phyloP scores from a whole-genome alignment of 306 rosid genomes.

The Potentilla sterilis region DNA sequence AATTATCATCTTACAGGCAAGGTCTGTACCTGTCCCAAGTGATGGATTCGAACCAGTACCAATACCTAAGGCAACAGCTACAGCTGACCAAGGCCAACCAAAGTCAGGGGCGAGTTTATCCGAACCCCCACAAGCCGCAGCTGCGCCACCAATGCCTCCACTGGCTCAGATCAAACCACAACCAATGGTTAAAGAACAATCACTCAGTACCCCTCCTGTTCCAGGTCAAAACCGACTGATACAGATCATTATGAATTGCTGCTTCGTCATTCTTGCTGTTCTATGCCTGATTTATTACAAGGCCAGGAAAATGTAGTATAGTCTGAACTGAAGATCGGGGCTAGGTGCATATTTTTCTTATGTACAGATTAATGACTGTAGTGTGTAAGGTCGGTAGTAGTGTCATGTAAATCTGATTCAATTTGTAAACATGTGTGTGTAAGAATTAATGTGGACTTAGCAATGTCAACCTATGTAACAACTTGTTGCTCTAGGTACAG shows the following conservation, averaged over 20 bases:
- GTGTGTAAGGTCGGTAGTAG: neutral
- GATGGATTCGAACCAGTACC: conserved; percentile 35
- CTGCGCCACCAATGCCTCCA: conserved; percentile 14
- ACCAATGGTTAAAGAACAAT: neutral
- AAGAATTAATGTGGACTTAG: too few relatives aligned
- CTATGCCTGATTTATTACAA: conserved; percentile 32
- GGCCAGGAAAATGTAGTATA: neutral
- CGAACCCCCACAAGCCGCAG: conserved; percentile 17
- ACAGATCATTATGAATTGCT: conserved; percentile 31
- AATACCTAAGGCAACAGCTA: conserved; percentile 7
- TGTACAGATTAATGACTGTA: neutral
- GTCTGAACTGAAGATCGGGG: neutral
- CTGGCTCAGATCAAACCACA: neutral
- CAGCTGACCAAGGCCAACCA: conserved; percentile 19
- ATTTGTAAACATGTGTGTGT: neutral
- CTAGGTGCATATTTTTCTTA: neutral
- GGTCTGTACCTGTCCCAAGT: conserved; percentile 48
- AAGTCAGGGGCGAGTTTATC: conserved; percentile 17
- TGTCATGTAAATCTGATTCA: neutral
- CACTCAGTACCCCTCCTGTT: neutral
- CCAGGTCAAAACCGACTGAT: conserved; percentile 10
- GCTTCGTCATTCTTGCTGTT: conserved; percentile 36
- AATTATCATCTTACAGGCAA: conserved; percentile 43
- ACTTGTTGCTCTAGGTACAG: too few relatives aligned
- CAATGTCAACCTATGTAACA: too few relatives aligned